Evolutionary conservation across 352 stramenopile genomes (phyloP).

Genomic region (Blastocystis sp.): DNA sequence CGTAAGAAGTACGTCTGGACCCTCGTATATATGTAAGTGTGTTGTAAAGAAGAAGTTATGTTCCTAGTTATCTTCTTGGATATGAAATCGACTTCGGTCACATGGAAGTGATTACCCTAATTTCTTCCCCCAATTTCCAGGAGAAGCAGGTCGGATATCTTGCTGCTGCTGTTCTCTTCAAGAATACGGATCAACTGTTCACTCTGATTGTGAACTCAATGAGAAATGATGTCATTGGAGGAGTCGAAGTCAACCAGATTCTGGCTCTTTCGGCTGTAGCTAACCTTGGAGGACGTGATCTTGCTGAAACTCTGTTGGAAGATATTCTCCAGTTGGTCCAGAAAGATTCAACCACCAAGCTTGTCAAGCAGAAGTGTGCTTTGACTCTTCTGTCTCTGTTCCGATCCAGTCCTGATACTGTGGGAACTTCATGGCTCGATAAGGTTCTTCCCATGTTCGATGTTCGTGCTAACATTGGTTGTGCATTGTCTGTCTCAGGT

Average conservation of each 20-base stretch:
- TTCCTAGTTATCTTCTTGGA: conserved; percentile 83
- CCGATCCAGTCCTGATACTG: conserved; percentile 81
- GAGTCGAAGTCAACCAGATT: conserved; percentile 78
- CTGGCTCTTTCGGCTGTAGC: conserved; percentile 87
- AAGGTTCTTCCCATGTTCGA: conserved; percentile 64
- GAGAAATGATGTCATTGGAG: conserved; percentile 84
- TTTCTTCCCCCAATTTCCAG: conserved; percentile 81
- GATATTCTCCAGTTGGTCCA: conserved; percentile 85
- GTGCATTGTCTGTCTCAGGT: conserved; percentile 56
- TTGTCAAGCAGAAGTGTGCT: conserved; percentile 91
- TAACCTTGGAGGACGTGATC: conserved; percentile 85
- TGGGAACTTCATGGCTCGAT: conserved; percentile 70
- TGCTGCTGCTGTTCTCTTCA: conserved; percentile 86
- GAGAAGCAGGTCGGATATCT: conserved; percentile 86
- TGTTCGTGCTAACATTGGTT: conserved; percentile 57
- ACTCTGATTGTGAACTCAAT: conserved; percentile 89
- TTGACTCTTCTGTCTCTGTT: conserved; percentile 85
- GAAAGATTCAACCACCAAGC: conserved; percentile 78
- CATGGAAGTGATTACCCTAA: conserved; percentile 89
- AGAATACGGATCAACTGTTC: conserved; percentile 76
- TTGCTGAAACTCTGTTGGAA: conserved; percentile 83
- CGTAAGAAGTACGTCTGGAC: conserved; percentile 99
- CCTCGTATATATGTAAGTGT: conserved; percentile 86
- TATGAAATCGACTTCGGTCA: conserved; percentile 98
- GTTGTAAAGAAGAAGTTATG: neutral